Evolutionary conservation across 2,329 filamentous ascomycete genomes (phyloP), one percentile per base, ranked within the genome.

Genomic region (Fusarium equiseti): DNA sequence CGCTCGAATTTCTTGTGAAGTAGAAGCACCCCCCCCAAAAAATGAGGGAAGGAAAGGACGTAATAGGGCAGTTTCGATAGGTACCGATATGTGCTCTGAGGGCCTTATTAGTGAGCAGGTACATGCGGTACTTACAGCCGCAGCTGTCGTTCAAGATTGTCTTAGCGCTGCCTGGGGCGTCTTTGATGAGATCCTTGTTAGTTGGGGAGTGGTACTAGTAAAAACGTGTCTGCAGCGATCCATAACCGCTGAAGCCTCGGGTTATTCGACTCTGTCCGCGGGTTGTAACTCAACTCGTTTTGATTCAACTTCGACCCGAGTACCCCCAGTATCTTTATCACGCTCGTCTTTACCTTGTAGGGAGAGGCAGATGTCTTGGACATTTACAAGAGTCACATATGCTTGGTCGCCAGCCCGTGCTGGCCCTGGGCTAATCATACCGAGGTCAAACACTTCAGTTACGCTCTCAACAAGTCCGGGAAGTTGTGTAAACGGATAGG

Each of bases 111-210:
- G 54, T 51, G 54, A 58, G 43, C 52, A 70, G 73, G 70, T 75
- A 75, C 73, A 59, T 75, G 46, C 49, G 69, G 73, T 75, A 75
- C 73, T 66, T 73, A 72, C 70, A 75, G 72, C 73, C 73, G 73
- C 73, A 75, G 61, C 60, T 63, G 52, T 55, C 65, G 61, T 63
- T 29, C 44, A 54, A 56, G 42, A 43, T 43, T 16, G 29, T 59
- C 29, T 48, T 45, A 43, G 54, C 32, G 48, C 35, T 56, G 49
- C 51, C 57, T 27, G 22, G 52, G 63, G 68, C 5, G 63, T 60
- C 35, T 10, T 7, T 15, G 8, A 29, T 31, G 32, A 38, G 12
- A 20, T 43, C 31, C 31, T 38, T 29, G 56, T 32, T 49, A 20
- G 40, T 29, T 26, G 8, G 50, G 64, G 68, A 31, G 68, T 71